Base-by-base conservation (phyloP, 2,329 filamentous ascomycete genomes). In the Aureobasidium sp. region DNA sequence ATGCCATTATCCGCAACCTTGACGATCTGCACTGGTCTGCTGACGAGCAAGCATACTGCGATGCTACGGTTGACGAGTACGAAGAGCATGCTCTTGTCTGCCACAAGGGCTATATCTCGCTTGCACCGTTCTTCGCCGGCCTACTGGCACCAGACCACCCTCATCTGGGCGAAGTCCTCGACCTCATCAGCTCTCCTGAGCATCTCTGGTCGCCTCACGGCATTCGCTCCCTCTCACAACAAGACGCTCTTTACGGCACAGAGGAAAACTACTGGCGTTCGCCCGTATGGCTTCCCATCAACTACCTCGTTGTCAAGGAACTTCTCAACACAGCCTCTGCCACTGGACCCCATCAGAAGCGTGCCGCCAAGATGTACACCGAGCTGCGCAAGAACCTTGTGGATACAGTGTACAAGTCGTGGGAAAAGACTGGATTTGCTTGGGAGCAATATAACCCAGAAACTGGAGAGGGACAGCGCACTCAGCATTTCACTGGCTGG, bases 361-460 rank as follows among this genome's bases (percentile, higher is more conserved):
- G 84, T 66, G 90, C 92, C 9, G 78, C 77, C n/a, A 81, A 85
- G 61, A 79, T 96, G 63, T 97, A 96, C 77, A 85, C 79, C 16
- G 79, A 83, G 36, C 83, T 97, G 52, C 86, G 94, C 60, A 84
- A 83, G 73, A 97, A 96, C 71, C 77, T 99, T 13, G 89, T 97
- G 49, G 83, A 91, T 57, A 97, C 92, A 1, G 89, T 97, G 15
- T 97, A 88, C 78, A 83, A 86, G 62, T 87, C 86, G 72, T 99
- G 93, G 93, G 80, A 87, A 71, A 85, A 90, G 71, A 97, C 94
- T 0, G 93, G 93, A 21, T 97, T 97, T 72, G 94, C 93, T 0
- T 99, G 93, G 93, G 94, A 99, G 76, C 94, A 99, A 77, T 99
- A 97, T 75, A 90, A 96, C 73, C 91, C 92, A 0, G 91, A 96